Base-by-base conservation (phyloP, 768 basidiomycete species). In the Psilocybe sp. region DNA sequence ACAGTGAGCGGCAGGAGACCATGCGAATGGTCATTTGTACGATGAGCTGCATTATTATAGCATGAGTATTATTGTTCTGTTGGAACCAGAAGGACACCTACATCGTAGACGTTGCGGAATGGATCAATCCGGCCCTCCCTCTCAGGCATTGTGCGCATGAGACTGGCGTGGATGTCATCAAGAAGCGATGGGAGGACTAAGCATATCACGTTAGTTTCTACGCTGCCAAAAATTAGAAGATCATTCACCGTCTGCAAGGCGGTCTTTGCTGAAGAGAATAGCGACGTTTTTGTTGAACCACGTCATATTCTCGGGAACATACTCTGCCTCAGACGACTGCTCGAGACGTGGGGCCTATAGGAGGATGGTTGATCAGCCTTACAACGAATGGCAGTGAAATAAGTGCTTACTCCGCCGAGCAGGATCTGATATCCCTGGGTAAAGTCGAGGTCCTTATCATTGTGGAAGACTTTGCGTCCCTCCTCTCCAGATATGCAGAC, bases 1-100 rank as follows among this genome's bases (percentile, higher is more conserved):
- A 63, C 4, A 72, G 59, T 36, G 71, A 70, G 10, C 53, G 47
- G 46, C 70, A 72, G 5, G 64, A 64, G 13, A 61, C 60, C 67
- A 71, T 64, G 20, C 70, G 59, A 12, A 69, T 58, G 0, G 68
- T 71, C 63, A 72, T 64, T 56, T 67, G 68, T 53, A 70, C 67
- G 1, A 68, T 62, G 34, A 69, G 60, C 69, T 71, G 32, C 9
- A 8, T 34, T 32, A 40, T 10, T 32, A 40, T 10, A 4, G 31
- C 8, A 16, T 37, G 36, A 19, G 40, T 35, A 12, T 14, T 14
- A 5, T 4, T 7, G 4, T 14, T 18, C 4, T n/a, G 49, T 16
- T 31, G 34, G 12, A 1, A 45, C 13, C 28, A 31, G 40, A 23
- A 40, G 15, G 52, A 40, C 15, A 50, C 47, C 16, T 46, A 69